Base-by-base conservation (phyloP, 768 basidiomycete species). In the Russula compacta region DNA sequence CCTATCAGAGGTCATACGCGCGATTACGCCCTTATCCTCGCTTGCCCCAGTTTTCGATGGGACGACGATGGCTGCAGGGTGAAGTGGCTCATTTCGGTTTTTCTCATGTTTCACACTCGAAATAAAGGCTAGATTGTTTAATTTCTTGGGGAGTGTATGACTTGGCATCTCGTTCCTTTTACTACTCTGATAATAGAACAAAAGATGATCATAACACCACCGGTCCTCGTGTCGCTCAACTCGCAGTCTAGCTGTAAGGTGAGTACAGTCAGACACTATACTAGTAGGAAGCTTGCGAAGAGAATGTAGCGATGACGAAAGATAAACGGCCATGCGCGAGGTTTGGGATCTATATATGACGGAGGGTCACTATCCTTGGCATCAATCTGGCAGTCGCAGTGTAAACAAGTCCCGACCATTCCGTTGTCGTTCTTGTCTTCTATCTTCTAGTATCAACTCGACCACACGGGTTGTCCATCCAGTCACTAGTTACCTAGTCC, bases 401-500 rank as follows among this genome's bases (percentile, higher is more conserved):
- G 24, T 29, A 29, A 29, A 29, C 24, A 29, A 29, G 24, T 29
- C 24, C 3, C 24, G 3, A 29, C 24, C 24, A 29, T 29, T 29
- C 3, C 24, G 24, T 51, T n/a, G 15, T 2, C 14, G 7, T 8
- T 24, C 21, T 11, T 29, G 11, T 36, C 14, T 43, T 43, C 32
- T 21, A 32, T 36, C 14, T 35, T 17, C 21, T 42, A 15, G 5
- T 10, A 14, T 38, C 43, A 14, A 43, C 46, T 43, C 29, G 15
- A 43, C 11, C 19, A 24, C 2, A 49, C 40, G 9, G 8, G 32
- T 3, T 6, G 21, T 32, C 47, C 24, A 35, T 11, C 17, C 35
- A n/a, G n/a, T 36, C 44, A 42, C 1, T 38, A 11, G 12, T 14
- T 14, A 17, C n/a, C 35, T 56, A 89, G 64, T 89, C 89, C 60